Conservation (phyloP, 495 filamentous ascomycete species). For the Penicillium daleae region DNA sequence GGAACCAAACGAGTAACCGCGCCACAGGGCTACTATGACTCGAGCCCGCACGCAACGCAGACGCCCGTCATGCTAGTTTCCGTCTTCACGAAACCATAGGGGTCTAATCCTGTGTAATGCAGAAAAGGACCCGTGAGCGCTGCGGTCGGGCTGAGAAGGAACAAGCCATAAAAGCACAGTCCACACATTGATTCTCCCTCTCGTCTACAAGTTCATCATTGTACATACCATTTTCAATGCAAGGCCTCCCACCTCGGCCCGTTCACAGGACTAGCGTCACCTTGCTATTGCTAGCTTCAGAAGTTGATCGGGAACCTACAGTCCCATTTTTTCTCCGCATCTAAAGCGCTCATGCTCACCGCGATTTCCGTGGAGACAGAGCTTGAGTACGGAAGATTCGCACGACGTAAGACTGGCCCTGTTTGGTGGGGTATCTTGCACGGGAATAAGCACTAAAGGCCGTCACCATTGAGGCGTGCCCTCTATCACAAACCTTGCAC, state of each 20-base stretch:
- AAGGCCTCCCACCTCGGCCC: conserved; percentile 12
- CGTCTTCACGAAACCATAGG: neutral
- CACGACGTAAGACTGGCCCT: neutral
- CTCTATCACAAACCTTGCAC: conserved; percentile 1
- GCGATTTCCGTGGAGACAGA: neutral
- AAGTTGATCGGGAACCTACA: neutral
- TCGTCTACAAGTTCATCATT: neutral
- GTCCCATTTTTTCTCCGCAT: neutral
- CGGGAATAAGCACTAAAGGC: conserved; percentile 25
- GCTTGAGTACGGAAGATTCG: neutral
- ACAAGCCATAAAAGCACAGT: conserved; percentile 5
- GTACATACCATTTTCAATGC: conserved; percentile 2
- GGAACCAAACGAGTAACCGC: neutral
- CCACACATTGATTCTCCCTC: conserved; percentile 5
- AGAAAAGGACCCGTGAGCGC: neutral
- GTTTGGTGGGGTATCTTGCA: neutral
- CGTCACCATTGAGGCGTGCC: conserved; percentile 11
- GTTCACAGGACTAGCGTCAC: neutral
- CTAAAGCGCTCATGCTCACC: neutral
- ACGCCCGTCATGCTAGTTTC: neutral
- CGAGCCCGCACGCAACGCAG: conserved; percentile 8
- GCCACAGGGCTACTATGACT: conserved; percentile 1
- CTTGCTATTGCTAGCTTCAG: too few relatives aligned
- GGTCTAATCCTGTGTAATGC: conserved; percentile 1
- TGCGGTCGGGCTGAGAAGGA: conserved; percentile 11